These are phyloP conservation scores for Fomitopsis palustris DNA, from an alignment of 1,284 basidiomycete species.

Conservation along the genomic window DNA sequence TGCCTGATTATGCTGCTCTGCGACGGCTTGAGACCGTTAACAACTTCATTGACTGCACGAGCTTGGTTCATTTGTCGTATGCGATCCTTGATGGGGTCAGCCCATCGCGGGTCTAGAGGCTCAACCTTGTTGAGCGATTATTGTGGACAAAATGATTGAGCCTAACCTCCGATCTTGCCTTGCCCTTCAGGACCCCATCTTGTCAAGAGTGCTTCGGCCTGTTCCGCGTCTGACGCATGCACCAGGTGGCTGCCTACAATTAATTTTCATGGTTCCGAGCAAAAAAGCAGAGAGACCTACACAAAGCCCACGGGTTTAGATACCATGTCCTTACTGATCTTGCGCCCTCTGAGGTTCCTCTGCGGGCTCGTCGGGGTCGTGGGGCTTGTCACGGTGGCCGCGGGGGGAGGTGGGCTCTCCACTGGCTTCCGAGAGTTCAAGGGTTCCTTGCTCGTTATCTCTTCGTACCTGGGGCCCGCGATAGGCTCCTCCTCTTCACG, in stretches of 20 bases:
- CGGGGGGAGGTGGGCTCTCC: constrained; percentile 19
- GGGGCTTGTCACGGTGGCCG: constrained; percentile 26
- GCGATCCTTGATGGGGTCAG: constrained; percentile 83
- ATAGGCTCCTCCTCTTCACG: constrained; percentile 36
- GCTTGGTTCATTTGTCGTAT: constrained; percentile 76
- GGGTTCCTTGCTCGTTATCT: constrained; percentile 32
- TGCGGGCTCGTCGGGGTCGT: constrained; percentile 25
- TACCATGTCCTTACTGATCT: constrained; percentile 84
- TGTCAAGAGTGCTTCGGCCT: constrained; percentile 84
- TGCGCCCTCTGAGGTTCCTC: constrained; percentile 48
- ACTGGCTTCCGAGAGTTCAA: constrained; percentile 17
- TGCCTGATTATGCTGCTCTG: constrained; percentile 36
- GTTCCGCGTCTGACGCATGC: constrained; percentile 91
- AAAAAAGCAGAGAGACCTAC: constrained; percentile 46
- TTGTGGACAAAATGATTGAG: not conserved
- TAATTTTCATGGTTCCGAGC: not conserved
- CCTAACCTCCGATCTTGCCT: constrained; percentile 82
- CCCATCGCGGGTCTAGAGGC: constrained; percentile 81
- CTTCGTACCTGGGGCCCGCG: constrained; percentile 63
- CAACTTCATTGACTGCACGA: constrained; percentile 79
- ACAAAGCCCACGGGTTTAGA: constrained; percentile 81
- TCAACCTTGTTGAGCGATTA: constrained; percentile 12
- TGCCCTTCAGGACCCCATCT: constrained; percentile 91
- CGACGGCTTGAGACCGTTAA: constrained; percentile 62
- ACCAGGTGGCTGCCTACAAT: constrained; percentile 72